Conservation (phyloP, 768 basidiomycete species). For the Cyclocybe aegerita region DNA sequence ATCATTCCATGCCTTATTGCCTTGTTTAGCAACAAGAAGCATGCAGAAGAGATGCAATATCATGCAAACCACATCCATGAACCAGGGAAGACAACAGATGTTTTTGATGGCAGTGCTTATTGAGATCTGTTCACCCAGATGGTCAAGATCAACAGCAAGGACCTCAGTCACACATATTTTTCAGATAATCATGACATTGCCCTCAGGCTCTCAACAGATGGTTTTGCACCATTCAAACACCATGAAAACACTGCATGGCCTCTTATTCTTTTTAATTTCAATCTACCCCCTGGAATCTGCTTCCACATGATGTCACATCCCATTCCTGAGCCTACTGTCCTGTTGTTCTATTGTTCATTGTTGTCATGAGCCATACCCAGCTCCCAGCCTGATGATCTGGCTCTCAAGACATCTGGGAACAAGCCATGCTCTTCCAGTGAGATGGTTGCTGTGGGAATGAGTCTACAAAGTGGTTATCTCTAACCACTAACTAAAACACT, state of each 20-base stretch:
- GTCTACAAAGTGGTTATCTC: too few species aligned
- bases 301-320: slow-evolving; percentile 31
- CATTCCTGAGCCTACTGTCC: too few species aligned
- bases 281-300: slow-evolving; percentile 29
- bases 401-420: too few species aligned
- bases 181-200: slow-evolving; percentile 37
- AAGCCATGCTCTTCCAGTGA: too few species aligned
- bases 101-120: slow-evolving; percentile 37
- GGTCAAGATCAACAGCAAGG: slow-evolving; percentile 20
- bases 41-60: slow-evolving; percentile 13
- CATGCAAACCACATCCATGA: slow-evolving; percentile 18
- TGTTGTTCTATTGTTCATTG: too few species aligned
- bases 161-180: slow-evolving; percentile 31
- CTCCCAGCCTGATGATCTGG: too few species aligned
- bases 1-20: too few species aligned
- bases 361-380: too few species aligned
- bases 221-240: slow-evolving; percentile 37
- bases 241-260: slow-evolving; percentile 37
- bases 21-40: too few species aligned
- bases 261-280: slow-evolving; percentile 38
- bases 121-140: slow-evolving; percentile 12
- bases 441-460: too few species aligned
- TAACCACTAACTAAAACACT: too few species aligned
- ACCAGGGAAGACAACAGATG: slow-evolving; percentile 25
- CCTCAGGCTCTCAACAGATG: slow-evolving; percentile 40